Conservation (phyloP, 2,329 filamentous ascomycete species). For the Torrubiellomyces zombiae region DNA sequence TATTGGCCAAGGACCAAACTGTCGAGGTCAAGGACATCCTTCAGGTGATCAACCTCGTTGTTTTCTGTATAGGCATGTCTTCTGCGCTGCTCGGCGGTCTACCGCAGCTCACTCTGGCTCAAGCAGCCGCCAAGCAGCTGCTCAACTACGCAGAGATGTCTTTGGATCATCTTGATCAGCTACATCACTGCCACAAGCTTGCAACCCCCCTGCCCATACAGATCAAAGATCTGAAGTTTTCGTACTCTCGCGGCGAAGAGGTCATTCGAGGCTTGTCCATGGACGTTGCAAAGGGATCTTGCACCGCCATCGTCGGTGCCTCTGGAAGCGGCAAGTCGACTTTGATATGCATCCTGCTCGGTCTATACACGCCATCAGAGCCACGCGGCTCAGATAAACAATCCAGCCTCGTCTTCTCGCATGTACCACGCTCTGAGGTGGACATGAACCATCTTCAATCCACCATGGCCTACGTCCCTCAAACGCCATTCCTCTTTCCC, state of each 20-base stretch:
- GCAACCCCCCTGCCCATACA: conserved; percentile 26
- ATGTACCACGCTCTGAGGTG: conserved; percentile 37
- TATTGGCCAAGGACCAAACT: conserved; percentile 34
- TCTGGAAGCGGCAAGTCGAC: conserved; percentile 92
- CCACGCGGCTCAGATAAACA: conserved; percentile 1
- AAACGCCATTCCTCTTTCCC: conserved; percentile 62
- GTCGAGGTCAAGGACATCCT: conserved; percentile 43
- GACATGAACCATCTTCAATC: conserved; percentile 43
- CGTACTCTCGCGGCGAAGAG: conserved; percentile 42
- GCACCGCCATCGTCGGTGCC: conserved; percentile 62
- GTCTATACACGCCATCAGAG: conserved; percentile 41
- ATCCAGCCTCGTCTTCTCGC: conserved; percentile 37
- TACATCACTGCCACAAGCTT: too few species aligned
- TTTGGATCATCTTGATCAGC: conserved; percentile 35
- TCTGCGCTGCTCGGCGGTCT: conserved; percentile 55
- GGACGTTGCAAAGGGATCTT: conserved; percentile 42
- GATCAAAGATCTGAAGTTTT: conserved; percentile 43
- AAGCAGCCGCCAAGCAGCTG: conserved; percentile 55
- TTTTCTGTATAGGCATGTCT: conserved; percentile 67
- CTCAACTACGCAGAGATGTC: conserved; percentile 52
- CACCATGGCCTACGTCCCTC: conserved; percentile 51
- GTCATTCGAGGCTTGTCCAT: conserved; percentile 54
- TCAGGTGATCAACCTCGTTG: conserved; percentile 62
- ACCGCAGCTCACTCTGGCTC: conserved; percentile 63
- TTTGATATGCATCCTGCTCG: conserved; percentile 55